Percentiles rank a stretch among this genome's conserved stretches.
Evolutionary conservation across 768 basidiomycete genomes (phyloP).

Genomic region (Lactarius sp.): DNA sequence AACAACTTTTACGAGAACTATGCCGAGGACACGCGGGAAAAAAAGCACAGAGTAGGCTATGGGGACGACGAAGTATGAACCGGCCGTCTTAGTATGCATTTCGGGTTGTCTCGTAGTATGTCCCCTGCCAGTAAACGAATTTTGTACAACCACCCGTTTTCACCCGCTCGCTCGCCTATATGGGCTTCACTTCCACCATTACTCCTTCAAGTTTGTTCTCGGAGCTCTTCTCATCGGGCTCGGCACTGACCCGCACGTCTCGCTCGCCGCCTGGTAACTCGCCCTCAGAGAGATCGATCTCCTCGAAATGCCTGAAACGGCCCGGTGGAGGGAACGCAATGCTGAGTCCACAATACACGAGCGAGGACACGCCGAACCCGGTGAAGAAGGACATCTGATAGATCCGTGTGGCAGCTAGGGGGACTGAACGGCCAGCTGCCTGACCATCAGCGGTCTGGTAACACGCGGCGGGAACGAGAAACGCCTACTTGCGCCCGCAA

Average conservation of each 20-base stretch:
- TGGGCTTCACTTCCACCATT: background rate
- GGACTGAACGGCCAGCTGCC: conserved; percentile 53
- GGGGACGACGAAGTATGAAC: background rate
- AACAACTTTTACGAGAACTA: conserved; percentile 89
- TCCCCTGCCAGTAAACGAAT: background rate
- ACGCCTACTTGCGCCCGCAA: conserved; percentile 63
- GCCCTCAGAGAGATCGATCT: conserved; percentile 47
- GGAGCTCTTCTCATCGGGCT: background rate
- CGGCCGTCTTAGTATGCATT: background rate
- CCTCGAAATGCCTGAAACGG: conserved; percentile 43
- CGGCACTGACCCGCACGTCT: background rate
- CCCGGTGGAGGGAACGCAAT: conserved; percentile 57
- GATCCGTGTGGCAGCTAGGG: conserved; percentile 63
- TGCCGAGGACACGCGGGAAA: conserved; percentile 46
- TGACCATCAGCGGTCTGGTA: background rate
- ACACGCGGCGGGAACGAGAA: background rate
- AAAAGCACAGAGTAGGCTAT: conserved; percentile 24
- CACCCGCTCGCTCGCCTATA: background rate
- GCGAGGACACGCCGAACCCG: conserved; percentile 65
- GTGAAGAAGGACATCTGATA: conserved; percentile 81
- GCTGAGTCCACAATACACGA: conserved; percentile 60
- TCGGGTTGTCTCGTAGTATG: background rate
- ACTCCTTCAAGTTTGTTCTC: background rate
- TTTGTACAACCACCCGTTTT: background rate
- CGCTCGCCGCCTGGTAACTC: background rate